These are phyloP conservation scores for Microsporum canis DNA, from an alignment of 2,329 filamentous ascomycete genomes.

Conservation along the genomic window DNA sequence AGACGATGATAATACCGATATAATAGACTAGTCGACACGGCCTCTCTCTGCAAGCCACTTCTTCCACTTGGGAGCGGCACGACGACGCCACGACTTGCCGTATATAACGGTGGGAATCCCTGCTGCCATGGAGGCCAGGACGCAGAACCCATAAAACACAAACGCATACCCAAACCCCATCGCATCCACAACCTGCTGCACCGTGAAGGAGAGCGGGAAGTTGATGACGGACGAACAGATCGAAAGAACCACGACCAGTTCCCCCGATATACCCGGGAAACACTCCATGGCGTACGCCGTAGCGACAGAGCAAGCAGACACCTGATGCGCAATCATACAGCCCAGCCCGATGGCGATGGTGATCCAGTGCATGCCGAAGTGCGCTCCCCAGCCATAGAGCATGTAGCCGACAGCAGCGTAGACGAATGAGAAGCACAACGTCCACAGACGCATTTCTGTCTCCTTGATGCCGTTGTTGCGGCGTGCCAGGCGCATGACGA, in stretches of 20 bases:
- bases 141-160: neutral
- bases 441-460: constrained; percentile 29
- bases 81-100: neutral
- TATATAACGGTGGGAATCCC: neutral
- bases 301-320: neutral
- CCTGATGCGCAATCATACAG: neutral
- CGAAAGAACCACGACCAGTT: neutral
- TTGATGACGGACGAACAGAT: neutral
- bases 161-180: neutral
- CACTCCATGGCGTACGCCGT: neutral
- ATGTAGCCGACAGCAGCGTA: constrained; percentile 18
- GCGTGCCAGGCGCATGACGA: constrained; percentile 28
- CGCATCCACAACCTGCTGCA: neutral
- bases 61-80: neutral
- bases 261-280: neutral
- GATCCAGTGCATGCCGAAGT: constrained; percentile 21
- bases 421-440: constrained; percentile 18
- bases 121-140: neutral
- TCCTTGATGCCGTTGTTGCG: constrained; percentile 33
- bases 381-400: constrained; percentile 23
- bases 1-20: too few relatives aligned
- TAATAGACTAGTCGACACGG: neutral
- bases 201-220: neutral
- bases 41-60: neutral
- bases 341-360: constrained; percentile 23